Evolutionary conservation across 495 filamentous ascomycete species (phyloP), one percentile per base, ranked within the genome.

Genomic region (Penicillium riverlandense): DNA sequence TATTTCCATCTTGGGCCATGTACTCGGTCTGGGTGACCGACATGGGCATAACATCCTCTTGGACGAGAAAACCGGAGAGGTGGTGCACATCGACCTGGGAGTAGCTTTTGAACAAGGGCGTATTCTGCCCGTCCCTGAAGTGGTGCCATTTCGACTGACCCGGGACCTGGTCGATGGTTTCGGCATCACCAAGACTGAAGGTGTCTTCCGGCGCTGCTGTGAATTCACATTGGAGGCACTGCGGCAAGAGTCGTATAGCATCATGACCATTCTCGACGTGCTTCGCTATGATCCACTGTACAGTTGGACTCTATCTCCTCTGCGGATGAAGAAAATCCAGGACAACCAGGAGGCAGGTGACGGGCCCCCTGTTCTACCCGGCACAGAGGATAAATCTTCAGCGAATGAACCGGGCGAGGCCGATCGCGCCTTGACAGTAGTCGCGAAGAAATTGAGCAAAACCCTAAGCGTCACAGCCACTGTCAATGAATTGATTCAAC

Each of bases 31-130:
- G n/a, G 92, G 92, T 11, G 92, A 98, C 66, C 77, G 92, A 16
- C 92, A 98, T 65, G 89, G 87, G 6, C 90, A 98, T 58, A 98
- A 98, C 55, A 97, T 98, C 51, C 76, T 98, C 2, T 76, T 98
- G 0, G 92, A 98, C 61, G 79, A 87, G 40, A 79, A 82, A 47
- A 95, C 81, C 11, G 92, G 92, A 15, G 92, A 98, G 63, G 90
- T 90, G 6, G 85, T 98, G 1, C 92, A 98, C 55, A 98, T 98
- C 44, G 92, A 98, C 60, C 77, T 98, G 7, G 92, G 92, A 33
- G 86, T 98, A 12, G 90, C 90, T 1, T 98, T 98, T 54, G 92
- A 98, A 57, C 86, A 82, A 45, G 92, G 94, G n/a, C 86, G 91
- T 13, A 79, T 98, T 9, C 71, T 98, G 0, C 92, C 90, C 0